Evolutionary conservation across 805 yeast genomes (phyloP).

Genomic region (Cyberlindnera saturnus): DNA sequence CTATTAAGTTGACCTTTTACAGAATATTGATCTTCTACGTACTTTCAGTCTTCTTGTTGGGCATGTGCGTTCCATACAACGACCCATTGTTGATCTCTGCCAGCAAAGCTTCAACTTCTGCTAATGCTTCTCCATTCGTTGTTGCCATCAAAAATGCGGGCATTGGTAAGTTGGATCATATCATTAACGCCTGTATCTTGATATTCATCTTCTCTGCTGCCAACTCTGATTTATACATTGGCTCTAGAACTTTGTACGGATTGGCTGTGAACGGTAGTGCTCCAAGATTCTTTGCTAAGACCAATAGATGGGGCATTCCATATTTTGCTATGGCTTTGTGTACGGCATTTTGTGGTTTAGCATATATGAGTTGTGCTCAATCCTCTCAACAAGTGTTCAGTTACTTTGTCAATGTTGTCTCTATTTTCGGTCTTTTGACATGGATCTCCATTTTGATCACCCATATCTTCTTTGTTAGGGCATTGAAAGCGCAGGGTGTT

Average conservation of each 20-base stretch:
- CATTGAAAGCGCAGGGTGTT: constrained; percentile 62
- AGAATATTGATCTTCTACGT: constrained; percentile 63
- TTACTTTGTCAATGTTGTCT: constrained; percentile 70
- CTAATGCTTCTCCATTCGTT: constrained; percentile 80
- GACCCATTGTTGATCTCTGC: constrained; percentile 44
- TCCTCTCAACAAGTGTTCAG: constrained; percentile 52
- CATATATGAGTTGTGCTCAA: constrained; percentile 62
- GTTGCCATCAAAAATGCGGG: constrained; percentile 68
- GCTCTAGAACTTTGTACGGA: constrained; percentile 70
- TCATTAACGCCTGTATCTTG: constrained; percentile 73
- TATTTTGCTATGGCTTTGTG: constrained; percentile 46
- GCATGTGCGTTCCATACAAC: constrained; percentile 60
- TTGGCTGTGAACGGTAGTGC: constrained; percentile 70
- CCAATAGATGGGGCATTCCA: constrained; percentile 66
- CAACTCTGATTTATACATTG: constrained; percentile 72
- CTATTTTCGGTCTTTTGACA: constrained; percentile 68
- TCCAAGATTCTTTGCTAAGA: constrained; percentile 46
- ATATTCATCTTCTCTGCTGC: constrained; percentile 77
- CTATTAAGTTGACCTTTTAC: constrained; percentile 62
- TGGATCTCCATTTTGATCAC: constrained; percentile 70
- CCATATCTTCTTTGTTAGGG: constrained; percentile 59
- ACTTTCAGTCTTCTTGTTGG: constrained; percentile 53
- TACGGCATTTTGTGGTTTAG: constrained; percentile 50
- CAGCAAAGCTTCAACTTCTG: constrained; percentile 41
- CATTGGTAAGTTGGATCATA: constrained; percentile 62